These are phyloP conservation scores for Symbiodinium pilosum DNA, from an alignment of 73 alveolate genomes.

Conservation along the genomic window DNA sequence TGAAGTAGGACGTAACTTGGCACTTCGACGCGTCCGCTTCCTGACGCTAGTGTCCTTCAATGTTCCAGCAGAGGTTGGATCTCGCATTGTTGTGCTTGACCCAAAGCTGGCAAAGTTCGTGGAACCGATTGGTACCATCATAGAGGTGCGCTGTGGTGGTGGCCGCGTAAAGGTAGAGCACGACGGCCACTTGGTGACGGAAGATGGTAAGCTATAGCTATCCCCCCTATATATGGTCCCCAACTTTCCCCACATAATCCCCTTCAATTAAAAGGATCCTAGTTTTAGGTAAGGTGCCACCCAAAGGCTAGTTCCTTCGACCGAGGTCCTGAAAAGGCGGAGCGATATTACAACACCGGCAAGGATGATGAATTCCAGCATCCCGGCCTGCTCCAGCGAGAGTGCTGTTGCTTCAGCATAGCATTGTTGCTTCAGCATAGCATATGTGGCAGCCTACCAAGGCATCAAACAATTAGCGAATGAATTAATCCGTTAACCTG, in stretches of 20 bases:
- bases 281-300: neutral
- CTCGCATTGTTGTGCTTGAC: constrained; percentile 71
- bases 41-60: too few relatives aligned
- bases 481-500: too few relatives aligned
- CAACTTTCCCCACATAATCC: too few relatives aligned
- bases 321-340: constrained; percentile 41
- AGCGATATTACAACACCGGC: constrained; percentile 78
- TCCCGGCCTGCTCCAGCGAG: neutral
- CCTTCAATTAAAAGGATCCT: too few relatives aligned
- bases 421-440: too few relatives aligned
- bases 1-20: neutral
- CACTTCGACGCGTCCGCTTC: neutral
- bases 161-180: constrained; percentile 77
- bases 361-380: constrained; percentile 58
- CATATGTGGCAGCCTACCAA: too few relatives aligned
- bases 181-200: constrained; percentile 10
- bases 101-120: constrained; percentile 23
- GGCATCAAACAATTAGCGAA: too few relatives aligned
- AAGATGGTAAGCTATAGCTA: neutral
- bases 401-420: too few relatives aligned
- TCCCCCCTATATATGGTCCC: too few relatives aligned
- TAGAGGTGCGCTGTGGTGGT: constrained; percentile 86
- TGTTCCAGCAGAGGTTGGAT: constrained; percentile 61
- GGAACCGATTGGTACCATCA: constrained; percentile 51
- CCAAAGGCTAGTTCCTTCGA: too few relatives aligned